Evolutionary conservation across 108 stramenopile species (phyloP).

Genomic region (Asterionellopsis glacialis): DNA sequence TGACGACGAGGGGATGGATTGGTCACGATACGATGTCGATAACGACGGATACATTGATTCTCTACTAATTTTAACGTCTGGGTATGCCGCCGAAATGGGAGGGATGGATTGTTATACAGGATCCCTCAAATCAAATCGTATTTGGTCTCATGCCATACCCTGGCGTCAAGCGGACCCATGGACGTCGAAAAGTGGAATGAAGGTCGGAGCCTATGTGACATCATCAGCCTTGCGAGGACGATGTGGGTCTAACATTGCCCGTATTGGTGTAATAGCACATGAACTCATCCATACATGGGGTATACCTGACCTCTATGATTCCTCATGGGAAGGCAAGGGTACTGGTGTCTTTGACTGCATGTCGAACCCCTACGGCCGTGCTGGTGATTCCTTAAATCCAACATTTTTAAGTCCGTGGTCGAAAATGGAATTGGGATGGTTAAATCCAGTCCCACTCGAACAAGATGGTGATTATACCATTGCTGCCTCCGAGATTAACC

Average conservation of each 20-base stretch:
- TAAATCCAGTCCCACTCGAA: slow-evolving; percentile 29
- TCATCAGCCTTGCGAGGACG: slow-evolving; percentile 27
- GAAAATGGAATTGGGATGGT: slow-evolving; percentile 47
- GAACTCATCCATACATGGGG: slow-evolving; percentile 23
- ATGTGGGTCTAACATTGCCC: slow-evolving; percentile 11
- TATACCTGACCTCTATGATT: slow-evolving; percentile 31
- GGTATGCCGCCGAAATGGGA: slow-evolving; percentile 69
- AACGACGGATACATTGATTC: slow-evolving; percentile 46
- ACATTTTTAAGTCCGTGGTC: slow-evolving; percentile 41
- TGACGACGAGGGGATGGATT: slow-evolving; percentile 15
- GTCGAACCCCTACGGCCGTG: slow-evolving; percentile 17
- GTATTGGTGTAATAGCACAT: slow-evolving; percentile 25
- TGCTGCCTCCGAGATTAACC: slow-evolving; percentile 29
- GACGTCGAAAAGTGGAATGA: slow-evolving; percentile 18
- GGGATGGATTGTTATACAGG: slow-evolving; percentile 37
- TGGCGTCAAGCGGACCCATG: slow-evolving; percentile 7
- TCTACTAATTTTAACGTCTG: slow-evolving; percentile 59
- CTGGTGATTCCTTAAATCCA: slow-evolving; percentile 19
- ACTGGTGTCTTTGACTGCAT: slow-evolving; percentile 26
- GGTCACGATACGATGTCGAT: slow-evolving; percentile 25
- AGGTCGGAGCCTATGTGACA: slow-evolving; percentile 32
- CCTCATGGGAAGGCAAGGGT: slow-evolving; percentile 14
- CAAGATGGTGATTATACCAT: slow-evolving; percentile 40
- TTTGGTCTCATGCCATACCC: slow-evolving; percentile 13
- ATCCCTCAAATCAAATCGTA: slow-evolving; percentile 7